phyloP scores from a whole-genome alignment of 257 asterid genomes.

The Striga asiatica region DNA sequence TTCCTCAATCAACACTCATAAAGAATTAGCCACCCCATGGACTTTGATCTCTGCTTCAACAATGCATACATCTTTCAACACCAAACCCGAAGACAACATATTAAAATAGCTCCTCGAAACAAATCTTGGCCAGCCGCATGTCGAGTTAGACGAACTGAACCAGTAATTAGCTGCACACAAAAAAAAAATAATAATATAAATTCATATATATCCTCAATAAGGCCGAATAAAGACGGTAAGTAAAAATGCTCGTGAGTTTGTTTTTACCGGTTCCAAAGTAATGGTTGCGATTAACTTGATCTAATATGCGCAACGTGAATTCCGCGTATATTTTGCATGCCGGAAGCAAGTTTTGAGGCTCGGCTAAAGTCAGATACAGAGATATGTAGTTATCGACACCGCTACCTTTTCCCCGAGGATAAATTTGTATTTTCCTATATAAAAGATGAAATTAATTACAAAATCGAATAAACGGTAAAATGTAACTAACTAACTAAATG shows the following conservation, averaged over 20 bases:
- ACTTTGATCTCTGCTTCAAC: conserved; percentile 52
- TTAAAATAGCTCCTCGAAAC: conserved; percentile 31
- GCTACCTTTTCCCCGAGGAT: conserved; percentile 50
- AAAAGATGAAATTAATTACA: not conserved
- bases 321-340: conserved; percentile 39
- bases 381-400: conserved; percentile 42
- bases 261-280: conserved; percentile 38
- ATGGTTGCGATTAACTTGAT: conserved; percentile 29
- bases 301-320: conserved; percentile 41
- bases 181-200: not conserved
- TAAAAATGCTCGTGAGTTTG: not conserved
- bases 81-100: conserved; percentile 20
- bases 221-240: not conserved
- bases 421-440: conserved; percentile 48
- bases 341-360: conserved; percentile 32
- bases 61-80: conserved; percentile 32
- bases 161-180: conserved; percentile 47
- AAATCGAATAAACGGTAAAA: not conserved
- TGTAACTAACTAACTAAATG: not conserved
- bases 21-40: conserved; percentile 36
- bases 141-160: conserved; percentile 36
- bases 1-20: conserved; percentile 14
- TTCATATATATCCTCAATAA: not conserved
- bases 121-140: conserved; percentile 56
- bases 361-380: conserved; percentile 46